Conservation (phyloP, 192 early-diverging fungal genomes). For the Umbelopsis sp. region DNA sequence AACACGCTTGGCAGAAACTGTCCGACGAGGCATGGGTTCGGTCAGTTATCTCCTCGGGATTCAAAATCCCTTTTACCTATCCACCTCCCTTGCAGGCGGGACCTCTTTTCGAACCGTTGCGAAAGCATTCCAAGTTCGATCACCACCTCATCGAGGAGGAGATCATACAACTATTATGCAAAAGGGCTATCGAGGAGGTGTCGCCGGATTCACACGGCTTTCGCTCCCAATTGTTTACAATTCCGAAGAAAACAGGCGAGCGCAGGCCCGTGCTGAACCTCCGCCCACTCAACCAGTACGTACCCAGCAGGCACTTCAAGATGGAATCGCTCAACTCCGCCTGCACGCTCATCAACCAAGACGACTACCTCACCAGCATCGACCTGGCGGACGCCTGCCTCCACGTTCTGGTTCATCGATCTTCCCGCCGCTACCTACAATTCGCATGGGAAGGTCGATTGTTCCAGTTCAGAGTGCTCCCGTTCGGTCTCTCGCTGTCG, state of each 20-base stretch:
- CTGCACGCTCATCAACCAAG: too few relatives aligned
- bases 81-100: too few relatives aligned
- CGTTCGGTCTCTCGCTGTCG: conserved; percentile 38
- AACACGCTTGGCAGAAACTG: too few relatives aligned
- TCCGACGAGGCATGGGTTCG: too few relatives aligned
- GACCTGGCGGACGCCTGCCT: conserved; percentile 21
- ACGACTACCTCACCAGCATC: too few relatives aligned
- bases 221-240: conserved; percentile 27
- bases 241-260: conserved; percentile 36
- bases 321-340: conserved; percentile 18
- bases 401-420: background rate
- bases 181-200: background rate
- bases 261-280: too few relatives aligned
- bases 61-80: too few relatives aligned
- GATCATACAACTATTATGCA: background rate
- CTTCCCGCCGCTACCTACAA: conserved; percentile 28
- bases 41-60: too few relatives aligned
- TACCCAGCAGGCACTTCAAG: conserved; percentile 26
- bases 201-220: conserved; percentile 6
- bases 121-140: too few relatives aligned
- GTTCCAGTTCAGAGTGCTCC: too few relatives aligned
- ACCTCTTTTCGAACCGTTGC: too few relatives aligned
- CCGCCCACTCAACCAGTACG: conserved; percentile 19
- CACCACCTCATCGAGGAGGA: background rate
- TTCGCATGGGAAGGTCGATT: conserved; percentile 28